phyloP scores from a whole-genome alignment of 2,329 filamentous ascomycete genomes.

The Hypoxylon sp. region DNA sequence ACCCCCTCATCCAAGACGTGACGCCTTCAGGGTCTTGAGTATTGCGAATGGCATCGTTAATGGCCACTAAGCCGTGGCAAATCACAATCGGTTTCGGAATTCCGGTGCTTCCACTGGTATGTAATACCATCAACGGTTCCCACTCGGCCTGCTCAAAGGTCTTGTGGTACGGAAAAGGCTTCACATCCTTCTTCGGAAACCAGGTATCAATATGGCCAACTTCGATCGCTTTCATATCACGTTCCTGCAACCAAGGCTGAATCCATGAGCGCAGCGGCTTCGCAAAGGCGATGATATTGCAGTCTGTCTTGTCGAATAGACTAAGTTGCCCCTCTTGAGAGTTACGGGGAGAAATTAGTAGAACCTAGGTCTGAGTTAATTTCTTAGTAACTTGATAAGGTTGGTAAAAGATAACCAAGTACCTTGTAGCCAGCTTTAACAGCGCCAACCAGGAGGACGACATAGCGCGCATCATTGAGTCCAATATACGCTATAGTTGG shows the following conservation, averaged over 20 bases:
- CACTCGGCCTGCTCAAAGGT: constrained; percentile 54
- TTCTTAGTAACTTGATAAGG: too few relatives aligned
- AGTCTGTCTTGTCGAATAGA: constrained; percentile 58
- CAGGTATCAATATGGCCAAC: constrained; percentile 47
- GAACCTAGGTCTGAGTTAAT: constrained; percentile 45
- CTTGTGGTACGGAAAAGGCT: constrained; percentile 52
- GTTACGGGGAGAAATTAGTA: constrained; percentile 61
- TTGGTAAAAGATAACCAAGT: not conserved
- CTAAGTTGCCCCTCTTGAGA: constrained; percentile 58
- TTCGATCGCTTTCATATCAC: constrained; percentile 52
- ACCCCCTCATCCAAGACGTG: constrained; percentile 34
- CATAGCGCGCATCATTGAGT: constrained; percentile 51
- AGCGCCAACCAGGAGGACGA: constrained; percentile 42
- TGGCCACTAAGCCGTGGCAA: constrained; percentile 50
- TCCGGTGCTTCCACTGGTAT: constrained; percentile 59
- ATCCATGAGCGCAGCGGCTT: constrained; percentile 44
- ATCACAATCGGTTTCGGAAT: constrained; percentile 56
- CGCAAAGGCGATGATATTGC: constrained; percentile 53
- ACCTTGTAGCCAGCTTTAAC: constrained; percentile 52
- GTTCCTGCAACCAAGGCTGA: constrained; percentile 51
- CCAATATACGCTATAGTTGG: constrained; percentile 61
- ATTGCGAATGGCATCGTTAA: constrained; percentile 50
- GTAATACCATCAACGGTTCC: constrained; percentile 54
- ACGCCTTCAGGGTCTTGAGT: constrained; percentile 44
- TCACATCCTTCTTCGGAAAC: constrained; percentile 48